Evolutionary conservation across 169 alveolate species (phyloP).

Genomic region (Eimeria necatrix): DNA sequence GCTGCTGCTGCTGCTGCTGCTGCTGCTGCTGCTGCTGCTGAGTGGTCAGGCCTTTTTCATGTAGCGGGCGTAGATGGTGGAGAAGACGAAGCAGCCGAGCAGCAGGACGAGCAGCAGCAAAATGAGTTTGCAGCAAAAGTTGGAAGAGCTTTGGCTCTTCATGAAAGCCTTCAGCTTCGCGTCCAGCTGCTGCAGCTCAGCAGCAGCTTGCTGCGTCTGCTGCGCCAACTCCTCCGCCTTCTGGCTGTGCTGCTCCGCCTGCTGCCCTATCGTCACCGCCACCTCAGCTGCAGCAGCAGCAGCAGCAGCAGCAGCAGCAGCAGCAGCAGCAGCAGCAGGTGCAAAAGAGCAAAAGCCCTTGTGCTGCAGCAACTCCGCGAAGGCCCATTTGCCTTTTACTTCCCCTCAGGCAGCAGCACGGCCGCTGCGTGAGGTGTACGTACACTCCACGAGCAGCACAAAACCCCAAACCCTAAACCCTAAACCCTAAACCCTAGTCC

Average conservation of each 20-base stretch:
- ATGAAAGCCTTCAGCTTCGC: conserved; percentile 2
- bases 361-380: too few relatives aligned
- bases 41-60: conserved; percentile 20
- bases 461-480: too few relatives aligned
- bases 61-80: conserved; percentile 52
- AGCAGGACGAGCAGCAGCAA: conserved; percentile 39
- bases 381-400: too few relatives aligned
- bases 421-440: too few relatives aligned
- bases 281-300: conserved; percentile 56
- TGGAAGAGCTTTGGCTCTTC: conserved; percentile 16
- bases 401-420: too few relatives aligned
- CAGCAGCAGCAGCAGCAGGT: too few relatives aligned
- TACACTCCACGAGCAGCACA: too few relatives aligned
- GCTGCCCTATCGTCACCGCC: conserved; percentile 47
- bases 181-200: conserved; percentile 55
- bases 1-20: too few relatives aligned
- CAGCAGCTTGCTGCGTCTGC: conserved; percentile 64
- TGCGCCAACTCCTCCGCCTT: background rate
- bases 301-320: background rate
- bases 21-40: too few relatives aligned
- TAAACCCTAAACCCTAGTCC: too few relatives aligned
- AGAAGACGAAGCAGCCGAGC: conserved; percentile 65
- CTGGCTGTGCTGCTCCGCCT: conserved; percentile 64
- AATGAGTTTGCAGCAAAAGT: conserved; percentile 20
- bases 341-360: too few relatives aligned